Evolutionary conservation across 2,329 filamentous ascomycete genomes (phyloP).

Genomic region (Sporothrix curviconia): DNA sequence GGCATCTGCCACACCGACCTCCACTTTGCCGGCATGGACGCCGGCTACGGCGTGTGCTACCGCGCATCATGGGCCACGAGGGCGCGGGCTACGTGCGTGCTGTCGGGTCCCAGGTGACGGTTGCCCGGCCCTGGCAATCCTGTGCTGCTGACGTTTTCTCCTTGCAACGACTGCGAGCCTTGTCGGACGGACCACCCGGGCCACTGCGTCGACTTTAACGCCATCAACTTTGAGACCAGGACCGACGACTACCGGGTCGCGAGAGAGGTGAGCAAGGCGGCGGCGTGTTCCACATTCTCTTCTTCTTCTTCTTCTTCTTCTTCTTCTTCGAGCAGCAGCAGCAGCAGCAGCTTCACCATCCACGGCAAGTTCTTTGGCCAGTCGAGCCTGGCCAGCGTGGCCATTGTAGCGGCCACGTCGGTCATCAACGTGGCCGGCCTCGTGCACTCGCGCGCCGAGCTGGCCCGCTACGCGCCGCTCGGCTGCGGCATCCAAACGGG

Average conservation of each 20-base stretch:
- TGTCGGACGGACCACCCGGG: conserved; percentile 22
- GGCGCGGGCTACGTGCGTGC: too few species aligned
- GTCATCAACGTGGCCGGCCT: conserved; percentile 25
- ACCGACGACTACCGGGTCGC: conserved; percentile 16
- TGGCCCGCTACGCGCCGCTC: conserved; percentile 28
- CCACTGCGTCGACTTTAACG: conserved; percentile 24
- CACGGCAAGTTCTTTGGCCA: conserved; percentile 30
- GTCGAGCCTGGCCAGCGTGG: conserved; percentile 27
- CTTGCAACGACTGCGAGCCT: conserved; percentile 17
- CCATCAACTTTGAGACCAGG: conserved; percentile 24
- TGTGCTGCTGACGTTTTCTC: not conserved
- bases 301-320: too few species aligned
- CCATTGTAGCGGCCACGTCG: too few species aligned
- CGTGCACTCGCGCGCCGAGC: conserved; percentile 23
- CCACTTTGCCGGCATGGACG: too few species aligned
- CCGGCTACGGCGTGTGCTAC: too few species aligned
- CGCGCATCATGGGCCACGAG: not conserved
- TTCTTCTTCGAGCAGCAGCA: not conserved
- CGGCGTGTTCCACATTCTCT: too few species aligned
- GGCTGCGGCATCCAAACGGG: conserved; percentile 34
- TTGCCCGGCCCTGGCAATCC: not conserved
- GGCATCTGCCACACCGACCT: conserved; percentile 31
- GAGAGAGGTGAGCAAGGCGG: too few species aligned
- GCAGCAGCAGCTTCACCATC: conserved; percentile 8
- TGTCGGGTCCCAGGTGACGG: too few species aligned